phyloP scores from a whole-genome alignment of 345 rosid species.

The Lepidium aucheri region DNA sequence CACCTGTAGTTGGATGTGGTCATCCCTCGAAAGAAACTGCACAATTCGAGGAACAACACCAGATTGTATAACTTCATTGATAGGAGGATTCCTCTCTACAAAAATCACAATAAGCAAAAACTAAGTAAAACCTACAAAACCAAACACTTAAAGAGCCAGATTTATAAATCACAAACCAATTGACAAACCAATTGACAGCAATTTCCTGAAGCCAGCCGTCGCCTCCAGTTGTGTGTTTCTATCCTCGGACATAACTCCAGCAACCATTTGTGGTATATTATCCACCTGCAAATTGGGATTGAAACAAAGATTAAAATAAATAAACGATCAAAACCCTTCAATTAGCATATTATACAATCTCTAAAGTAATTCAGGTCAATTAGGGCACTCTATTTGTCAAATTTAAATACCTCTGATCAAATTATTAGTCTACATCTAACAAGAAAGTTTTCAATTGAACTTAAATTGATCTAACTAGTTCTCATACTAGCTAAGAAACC shows the following conservation, averaged over 20 bases:
- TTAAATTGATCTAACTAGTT: background rate
- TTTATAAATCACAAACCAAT: slow-evolving; percentile 32
- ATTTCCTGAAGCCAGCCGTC: slow-evolving; percentile 50
- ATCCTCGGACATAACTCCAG: slow-evolving; percentile 50
- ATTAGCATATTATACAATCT: background rate
- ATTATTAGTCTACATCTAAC: background rate
- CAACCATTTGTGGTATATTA: slow-evolving; percentile 45
- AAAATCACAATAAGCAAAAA: background rate
- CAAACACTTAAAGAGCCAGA: background rate
- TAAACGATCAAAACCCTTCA: background rate
- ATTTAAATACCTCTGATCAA: background rate
- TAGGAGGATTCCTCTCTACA: slow-evolving; percentile 73
- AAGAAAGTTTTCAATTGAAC: background rate
- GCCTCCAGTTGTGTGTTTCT: slow-evolving; percentile 44
- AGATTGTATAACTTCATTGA: slow-evolving; percentile 68
- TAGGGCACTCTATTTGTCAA: background rate
- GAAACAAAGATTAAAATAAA: background rate
- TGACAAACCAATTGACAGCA: slow-evolving; percentile 66
- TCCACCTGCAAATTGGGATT: slow-evolving; percentile 36
- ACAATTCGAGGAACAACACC: slow-evolving; percentile 90
- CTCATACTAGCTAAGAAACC: background rate
- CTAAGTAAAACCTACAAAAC: background rate
- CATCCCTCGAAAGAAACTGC: slow-evolving; percentile 70
- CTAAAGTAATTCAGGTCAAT: background rate
- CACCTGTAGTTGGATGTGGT: slow-evolving; percentile 76